Evolutionary conservation across 768 basidiomycete genomes (phyloP).

Genomic region (Macrolepiota albuminosa): DNA sequence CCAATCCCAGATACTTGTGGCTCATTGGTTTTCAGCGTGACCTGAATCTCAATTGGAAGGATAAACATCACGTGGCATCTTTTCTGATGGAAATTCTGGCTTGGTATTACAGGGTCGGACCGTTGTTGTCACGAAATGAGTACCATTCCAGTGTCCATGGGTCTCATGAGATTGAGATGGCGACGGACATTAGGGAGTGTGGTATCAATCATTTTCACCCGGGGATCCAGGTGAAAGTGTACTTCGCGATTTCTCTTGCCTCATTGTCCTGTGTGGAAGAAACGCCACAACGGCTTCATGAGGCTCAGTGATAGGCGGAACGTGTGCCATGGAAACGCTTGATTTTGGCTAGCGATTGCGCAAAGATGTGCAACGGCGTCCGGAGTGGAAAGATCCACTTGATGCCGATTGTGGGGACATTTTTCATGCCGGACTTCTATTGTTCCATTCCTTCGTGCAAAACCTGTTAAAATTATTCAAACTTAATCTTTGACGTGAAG

Average conservation of each 20-base stretch:
- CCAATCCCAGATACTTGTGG: background rate
- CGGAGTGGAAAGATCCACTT: background rate
- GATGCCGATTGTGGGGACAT: background rate
- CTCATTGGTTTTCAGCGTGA: background rate
- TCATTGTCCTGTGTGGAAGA: background rate
- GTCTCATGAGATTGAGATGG: conserved; percentile 2
- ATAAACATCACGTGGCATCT: conserved; percentile 1
- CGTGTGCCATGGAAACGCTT: background rate
- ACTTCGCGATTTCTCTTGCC: background rate
- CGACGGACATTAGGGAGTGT: conserved; percentile 6
- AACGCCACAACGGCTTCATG: conserved; percentile 5
- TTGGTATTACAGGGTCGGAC: conserved; percentile 1
- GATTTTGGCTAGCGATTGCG: background rate
- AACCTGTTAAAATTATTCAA: background rate
- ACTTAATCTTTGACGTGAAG: background rate
- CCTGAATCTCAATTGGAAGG: background rate
- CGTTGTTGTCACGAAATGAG: conserved; percentile 1
- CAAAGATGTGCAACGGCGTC: background rate
- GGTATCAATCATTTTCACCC: background rate
- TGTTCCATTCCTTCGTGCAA: background rate
- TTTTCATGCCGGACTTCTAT: background rate
- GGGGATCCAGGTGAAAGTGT: background rate
- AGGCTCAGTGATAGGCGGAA: background rate
- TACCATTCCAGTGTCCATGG: background rate
- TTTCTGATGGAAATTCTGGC: conserved; percentile 15